Evolutionary conservation across 371 early-diverging fungal genomes (phyloP).

Genomic region (Mucor irregularis): DNA sequence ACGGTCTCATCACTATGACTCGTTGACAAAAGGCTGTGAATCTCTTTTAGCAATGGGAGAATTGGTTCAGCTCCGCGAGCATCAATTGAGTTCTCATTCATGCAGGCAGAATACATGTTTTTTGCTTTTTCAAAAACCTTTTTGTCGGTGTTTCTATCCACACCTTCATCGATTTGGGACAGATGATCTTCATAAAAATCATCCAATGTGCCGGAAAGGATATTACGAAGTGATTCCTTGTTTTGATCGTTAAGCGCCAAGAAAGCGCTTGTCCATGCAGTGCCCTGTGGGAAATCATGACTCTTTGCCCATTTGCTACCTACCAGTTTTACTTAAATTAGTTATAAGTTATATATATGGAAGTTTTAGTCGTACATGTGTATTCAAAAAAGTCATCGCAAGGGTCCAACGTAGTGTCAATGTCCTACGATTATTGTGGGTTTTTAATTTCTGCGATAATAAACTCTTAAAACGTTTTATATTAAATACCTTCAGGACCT

Average conservation of each 20-base stretch:
- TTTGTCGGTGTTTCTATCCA: too few species aligned
- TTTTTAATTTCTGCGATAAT: background rate
- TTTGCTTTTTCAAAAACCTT: constrained; percentile 56
- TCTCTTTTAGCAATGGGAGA: constrained; percentile 34
- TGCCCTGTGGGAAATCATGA: constrained; percentile 54
- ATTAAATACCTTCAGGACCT: constrained; percentile 47
- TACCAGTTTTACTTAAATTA: constrained; percentile 13
- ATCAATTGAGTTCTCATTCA: constrained; percentile 55
- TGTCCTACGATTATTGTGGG: constrained; percentile 25
- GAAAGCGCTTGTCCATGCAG: constrained; percentile 43
- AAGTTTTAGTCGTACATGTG: constrained; percentile 52
- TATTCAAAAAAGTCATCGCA: constrained; percentile 54
- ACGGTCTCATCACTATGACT: too few species aligned
- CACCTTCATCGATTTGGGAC: constrained; percentile 34
- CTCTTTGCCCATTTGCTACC: constrained; percentile 51
- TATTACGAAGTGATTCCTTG: constrained; percentile 60
- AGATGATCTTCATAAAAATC: constrained; percentile 28
- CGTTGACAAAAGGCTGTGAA: constrained; percentile 24
- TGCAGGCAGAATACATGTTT: constrained; percentile 55
- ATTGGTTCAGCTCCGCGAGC: constrained; percentile 50
- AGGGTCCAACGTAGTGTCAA: constrained; percentile 43
- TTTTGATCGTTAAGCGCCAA: constrained; percentile 41
- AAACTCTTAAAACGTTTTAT: background rate
- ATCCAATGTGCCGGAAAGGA: constrained; percentile 45
- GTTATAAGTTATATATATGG: background rate